Conservation (phyloP, 768 basidiomycete species). For the Amanita rimosa region DNA sequence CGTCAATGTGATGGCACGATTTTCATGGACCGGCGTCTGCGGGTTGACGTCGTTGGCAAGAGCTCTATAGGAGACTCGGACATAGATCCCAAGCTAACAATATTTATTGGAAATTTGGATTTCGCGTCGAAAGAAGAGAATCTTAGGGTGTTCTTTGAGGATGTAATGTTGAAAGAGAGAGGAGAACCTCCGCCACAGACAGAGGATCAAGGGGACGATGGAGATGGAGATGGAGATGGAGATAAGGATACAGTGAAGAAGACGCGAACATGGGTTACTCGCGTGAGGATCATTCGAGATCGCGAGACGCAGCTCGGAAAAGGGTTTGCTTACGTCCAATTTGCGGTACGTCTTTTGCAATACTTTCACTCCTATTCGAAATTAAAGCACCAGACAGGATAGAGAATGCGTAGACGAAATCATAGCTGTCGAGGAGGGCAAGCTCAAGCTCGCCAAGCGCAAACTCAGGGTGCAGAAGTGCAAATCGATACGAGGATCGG, state of each 20-base stretch:
- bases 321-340: conserved; percentile 90
- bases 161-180: conserved; percentile 54
- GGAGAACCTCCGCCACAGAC: conserved; percentile 36
- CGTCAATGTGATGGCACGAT: conserved; percentile 51
- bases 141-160: conserved; percentile 79
- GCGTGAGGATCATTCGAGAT: conserved; percentile 84
- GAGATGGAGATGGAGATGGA: conserved; percentile 15
- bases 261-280: conserved; percentile 54
- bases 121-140: conserved; percentile 90
- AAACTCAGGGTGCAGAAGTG: conserved; percentile 87
- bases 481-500: conserved; percentile 47
- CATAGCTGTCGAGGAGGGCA: conserved; percentile 62
- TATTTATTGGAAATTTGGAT: conserved; percentile 92
- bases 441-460: conserved; percentile 88
- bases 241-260: conserved; percentile 21
- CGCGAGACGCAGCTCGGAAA: conserved; percentile 89
- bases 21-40: conserved; percentile 70
- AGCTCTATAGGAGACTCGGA: conserved; percentile 14
- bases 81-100: conserved; percentile 65
- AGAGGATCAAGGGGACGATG: conserved; percentile 15
- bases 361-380: background rate
- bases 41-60: conserved; percentile 54
- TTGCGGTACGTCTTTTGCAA: conserved; percentile 43
- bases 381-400: conserved; percentile 39
- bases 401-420: conserved; percentile 88